A percentile compares a stretch with the other conserved stretches of the same genome.
Conservation (phyloP, 1,284 basidiomycete genomes). For the Naganishia albida region DNA sequence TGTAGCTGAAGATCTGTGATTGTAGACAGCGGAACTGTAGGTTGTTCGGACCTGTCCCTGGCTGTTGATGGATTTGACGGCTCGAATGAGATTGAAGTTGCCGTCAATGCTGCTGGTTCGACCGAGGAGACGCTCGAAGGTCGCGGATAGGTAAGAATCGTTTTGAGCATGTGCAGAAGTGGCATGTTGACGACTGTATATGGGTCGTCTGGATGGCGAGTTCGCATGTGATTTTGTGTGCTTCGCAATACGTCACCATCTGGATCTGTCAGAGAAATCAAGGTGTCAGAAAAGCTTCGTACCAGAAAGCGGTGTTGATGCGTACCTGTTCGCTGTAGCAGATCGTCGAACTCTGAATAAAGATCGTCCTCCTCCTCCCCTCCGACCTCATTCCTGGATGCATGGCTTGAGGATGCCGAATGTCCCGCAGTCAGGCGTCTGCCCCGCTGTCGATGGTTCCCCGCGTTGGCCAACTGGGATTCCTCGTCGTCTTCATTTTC, state of each 20-base stretch:
- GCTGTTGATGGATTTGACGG: too few species aligned
- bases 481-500: conserved; percentile 25
- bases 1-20: conserved; percentile 12
- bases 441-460: background rate
- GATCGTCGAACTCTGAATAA: conserved; percentile 20
- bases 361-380: conserved; percentile 5
- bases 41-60: too few species aligned
- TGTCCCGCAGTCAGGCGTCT: background rate
- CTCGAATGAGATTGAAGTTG: background rate
- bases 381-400: background rate
- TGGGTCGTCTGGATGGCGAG: conserved; percentile 6
- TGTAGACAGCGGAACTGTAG: background rate
- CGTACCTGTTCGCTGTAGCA: conserved; percentile 19
- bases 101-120: background rate
- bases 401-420: background rate
- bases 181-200: conserved; percentile 26
- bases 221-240: background rate
- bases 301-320: background rate
- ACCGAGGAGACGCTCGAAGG: conserved; percentile 7
- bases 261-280: conserved; percentile 3
- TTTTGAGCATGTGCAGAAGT: conserved; percentile 14
- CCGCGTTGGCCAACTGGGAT: conserved; percentile 2
- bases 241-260: conserved; percentile 8
- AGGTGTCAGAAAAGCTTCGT: background rate
- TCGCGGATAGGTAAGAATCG: conserved; percentile 16